Evolutionary conservation across 768 basidiomycete genomes (phyloP), one percentile per base, ranked within the genome.

Genomic region (Leccinum subgranulosum): DNA sequence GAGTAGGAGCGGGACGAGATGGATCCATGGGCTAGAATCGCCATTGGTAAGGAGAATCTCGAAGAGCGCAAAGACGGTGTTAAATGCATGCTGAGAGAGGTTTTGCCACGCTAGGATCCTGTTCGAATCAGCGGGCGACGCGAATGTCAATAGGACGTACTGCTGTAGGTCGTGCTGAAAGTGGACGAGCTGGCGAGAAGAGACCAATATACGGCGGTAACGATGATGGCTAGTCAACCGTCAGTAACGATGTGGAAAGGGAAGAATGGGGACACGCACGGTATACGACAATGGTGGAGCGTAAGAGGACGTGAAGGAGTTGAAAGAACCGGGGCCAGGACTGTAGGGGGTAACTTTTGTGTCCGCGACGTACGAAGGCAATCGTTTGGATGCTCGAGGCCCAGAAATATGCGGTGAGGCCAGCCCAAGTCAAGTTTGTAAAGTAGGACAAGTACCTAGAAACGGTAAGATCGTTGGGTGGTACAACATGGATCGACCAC

Each of bases 171-270:
- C 9, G 74, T 75, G 3, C 23, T 48, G 59, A 86, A 83, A 0
- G 79, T 78, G 2, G 59, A 5, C 0, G 80, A 39, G 15, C 73
- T 68, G 3, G 83, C 61, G 6, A 88, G 73, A 11, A 88, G 66
- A 0, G 75, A 66, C 87, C 87, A 89, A 65, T 73, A 88, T 0
- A 87, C 83, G 27, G 79, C 69, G 0, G 86, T 86, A 2, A 88
- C 85, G 11, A 89, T 61, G 54, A 88, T 71, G 15, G 87, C 87
- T 88, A 46, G 25, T n/a, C 19, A 19, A 21, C 33, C 23, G 31
- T 17, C 49, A 19, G 49, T 49, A 0, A 23, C 23, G 3, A 51
- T 21, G 15, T 7, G 31, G 2, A 10, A 4, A 21, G n/a, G 15
- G 47, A 41, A 12, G 2, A 51, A 45, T 29, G 10, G 7, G 28